Evolutionary conservation across 805 yeast genomes (phyloP), one percentile per base, ranked within the genome.

Genomic region (Starmerella cellae): DNA sequence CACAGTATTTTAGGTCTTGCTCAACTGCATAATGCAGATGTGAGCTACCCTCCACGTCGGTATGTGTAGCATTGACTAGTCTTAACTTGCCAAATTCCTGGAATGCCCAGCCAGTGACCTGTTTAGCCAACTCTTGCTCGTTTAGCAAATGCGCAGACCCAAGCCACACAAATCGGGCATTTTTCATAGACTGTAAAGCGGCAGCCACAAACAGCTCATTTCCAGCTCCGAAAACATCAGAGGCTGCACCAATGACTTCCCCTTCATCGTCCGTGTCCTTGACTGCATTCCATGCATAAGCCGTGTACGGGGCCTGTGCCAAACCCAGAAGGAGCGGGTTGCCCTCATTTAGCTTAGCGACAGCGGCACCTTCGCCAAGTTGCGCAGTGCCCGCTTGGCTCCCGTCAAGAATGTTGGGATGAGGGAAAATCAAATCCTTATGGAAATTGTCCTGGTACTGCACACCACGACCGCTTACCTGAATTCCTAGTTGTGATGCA

Each of bases 401-500:
- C 10, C 20, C n/a, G 11, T 40, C 31, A n/a, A 55, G 44, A 13
- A 51, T 45, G 2, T 48, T 46, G 5, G 61, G 43, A n/a, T 40
- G 31, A 18, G 44, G 44, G 31, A 36, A 37, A 23, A 24, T 11
- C 19, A 33, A 8, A 17, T 10, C 19, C 29, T 23, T 22, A 21
- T 60, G 57, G 63, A 83, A 83, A 59, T 80, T 78, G 60, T 85
- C 94, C 6, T 69, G 59, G 35, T 79, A 63, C 41, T 65, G 60
- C 58, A 73, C 76, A 39, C 75, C 78, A 56, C 75, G 80, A 45
- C 95, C 93, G 38, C 91, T 72, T 44, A 95, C 82, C 54, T 68
- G 73, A 39, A 91, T 77, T 26, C 95, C 98, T 50, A 87, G 62
- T 58, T 87, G 84, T 54, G 76, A 74, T 50, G 83, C 70, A 54